Evolutionary conservation across 805 yeast genomes (phyloP), one percentile per base, ranked within the genome.

Genomic region (Wickerhamiella brachini): DNA sequence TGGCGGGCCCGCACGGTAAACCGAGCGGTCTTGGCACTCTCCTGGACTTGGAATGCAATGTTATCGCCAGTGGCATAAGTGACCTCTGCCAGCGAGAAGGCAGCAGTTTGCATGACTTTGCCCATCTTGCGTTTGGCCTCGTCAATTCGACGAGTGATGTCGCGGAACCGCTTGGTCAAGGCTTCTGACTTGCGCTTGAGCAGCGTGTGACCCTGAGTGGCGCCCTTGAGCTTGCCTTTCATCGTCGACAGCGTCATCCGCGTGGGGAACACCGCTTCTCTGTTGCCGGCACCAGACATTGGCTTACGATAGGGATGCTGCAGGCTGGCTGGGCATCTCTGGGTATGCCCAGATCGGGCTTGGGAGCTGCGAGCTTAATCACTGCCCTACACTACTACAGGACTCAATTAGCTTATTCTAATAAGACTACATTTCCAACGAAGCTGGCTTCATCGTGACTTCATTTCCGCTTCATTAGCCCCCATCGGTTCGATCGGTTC

Each of bases 61-160:
- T 87, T 87, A 62, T 88, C 96, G 53, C 97, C 97, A 2, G 97
- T 90, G 23, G 98, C 98, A 64, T 93, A 93, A 45, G 93, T 83
- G 46, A 90, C 97, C 67, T 90, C 98, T 2, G 97, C 97, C 60
- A 90, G 75, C 7, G 97, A 89, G 67, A 90, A 90, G 1, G 97
- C 94, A 1, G 98, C 98, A 0, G 95, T 85, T 66, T 93, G 97
- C 97, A 90, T 90, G 44, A 90, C 95, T 57, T 90, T 76, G 48
- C 97, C 98, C 97, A 93, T 90, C 72, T 90, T 93, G 60, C 90
- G 79, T 71, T 90, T 90, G 44, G 97, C 82, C 65, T 87, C 95
- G 66, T 93, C 96, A 65, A 90, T 90, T 67, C 95, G 74, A 65
- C 78, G 85, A 17, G 97, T 88, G 62, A 90, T 90, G 60, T 90